Conservation (phyloP, 2,329 filamentous ascomycete species). For the Trichoderma pleuroti region DNA sequence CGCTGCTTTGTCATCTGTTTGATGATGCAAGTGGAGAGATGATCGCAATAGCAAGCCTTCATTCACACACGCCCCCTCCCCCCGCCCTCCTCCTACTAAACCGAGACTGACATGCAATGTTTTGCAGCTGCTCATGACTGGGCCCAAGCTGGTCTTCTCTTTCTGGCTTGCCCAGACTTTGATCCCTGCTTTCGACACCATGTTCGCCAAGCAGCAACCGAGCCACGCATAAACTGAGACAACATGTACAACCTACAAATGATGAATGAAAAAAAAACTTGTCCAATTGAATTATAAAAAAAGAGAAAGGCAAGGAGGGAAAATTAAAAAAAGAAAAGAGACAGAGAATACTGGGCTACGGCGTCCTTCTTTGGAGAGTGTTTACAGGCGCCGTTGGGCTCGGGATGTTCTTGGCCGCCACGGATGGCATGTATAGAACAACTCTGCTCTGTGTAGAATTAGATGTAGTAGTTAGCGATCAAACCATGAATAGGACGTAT, state of each 20-base stretch:
- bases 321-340: not conserved
- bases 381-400: constrained; percentile 9
- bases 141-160: constrained; percentile 97
- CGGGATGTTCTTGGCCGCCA: constrained; percentile 17
- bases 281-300: not conserved
- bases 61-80: not conserved
- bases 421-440: constrained; percentile 23
- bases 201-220: constrained; percentile 15
- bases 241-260: constrained; percentile 10
- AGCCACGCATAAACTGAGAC: not conserved
- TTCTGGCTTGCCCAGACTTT: constrained; percentile 99
- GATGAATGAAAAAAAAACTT: not conserved
- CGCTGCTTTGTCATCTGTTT: not conserved
- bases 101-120: constrained; percentile 22
- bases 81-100: not conserved
- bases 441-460: constrained; percentile 24
- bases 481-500: constrained; percentile 3
- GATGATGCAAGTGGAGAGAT: not conserved
- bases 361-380: constrained; percentile 6
- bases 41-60: not conserved
- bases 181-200: constrained; percentile 79
- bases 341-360: not conserved
- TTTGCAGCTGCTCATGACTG: constrained; percentile 84
- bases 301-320: not conserved
- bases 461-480: constrained; percentile 15